Conservation (phyloP, 2,329 filamentous ascomycete genomes). For the Alternaria ethzedia region DNA sequence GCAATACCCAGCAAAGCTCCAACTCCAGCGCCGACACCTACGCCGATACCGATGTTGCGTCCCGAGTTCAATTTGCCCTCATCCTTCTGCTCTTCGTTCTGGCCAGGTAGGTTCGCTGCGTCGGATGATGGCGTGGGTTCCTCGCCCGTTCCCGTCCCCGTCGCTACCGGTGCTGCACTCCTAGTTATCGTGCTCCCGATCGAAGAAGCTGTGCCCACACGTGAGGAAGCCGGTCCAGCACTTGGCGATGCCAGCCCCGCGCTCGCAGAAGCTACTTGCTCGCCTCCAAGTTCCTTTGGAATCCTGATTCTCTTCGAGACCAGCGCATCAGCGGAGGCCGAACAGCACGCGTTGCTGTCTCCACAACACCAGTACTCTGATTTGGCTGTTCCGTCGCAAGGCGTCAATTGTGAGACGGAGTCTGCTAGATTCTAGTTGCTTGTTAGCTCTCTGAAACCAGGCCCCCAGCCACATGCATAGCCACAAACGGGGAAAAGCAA, state of each 20-base stretch:
- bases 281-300: background rate
- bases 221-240: background rate
- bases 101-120: background rate
- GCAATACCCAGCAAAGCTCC: background rate
- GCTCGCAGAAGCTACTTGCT: background rate
- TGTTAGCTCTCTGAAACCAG: background rate
- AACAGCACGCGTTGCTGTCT: background rate
- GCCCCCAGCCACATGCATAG: background rate
- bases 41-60: conserved; percentile 7
- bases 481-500: background rate
- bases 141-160: background rate
- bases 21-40: background rate
- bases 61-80: background rate
- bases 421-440: background rate
- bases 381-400: conserved; percentile 15
- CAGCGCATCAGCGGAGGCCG: background rate
- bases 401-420: conserved; percentile 9
- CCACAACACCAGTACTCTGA: conserved; percentile 20
- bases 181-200: background rate
- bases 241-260: background rate
- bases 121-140: background rate
- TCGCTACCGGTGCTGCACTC: background rate
- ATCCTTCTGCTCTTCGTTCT: background rate
- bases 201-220: background rate
- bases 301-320: background rate